Percentiles rank a stretch among this genome's conserved stretches.
These are phyloP conservation scores for Vitis labrusca DNA, from an alignment of 164 flowering plant genomes.

Conservation along the genomic window DNA sequence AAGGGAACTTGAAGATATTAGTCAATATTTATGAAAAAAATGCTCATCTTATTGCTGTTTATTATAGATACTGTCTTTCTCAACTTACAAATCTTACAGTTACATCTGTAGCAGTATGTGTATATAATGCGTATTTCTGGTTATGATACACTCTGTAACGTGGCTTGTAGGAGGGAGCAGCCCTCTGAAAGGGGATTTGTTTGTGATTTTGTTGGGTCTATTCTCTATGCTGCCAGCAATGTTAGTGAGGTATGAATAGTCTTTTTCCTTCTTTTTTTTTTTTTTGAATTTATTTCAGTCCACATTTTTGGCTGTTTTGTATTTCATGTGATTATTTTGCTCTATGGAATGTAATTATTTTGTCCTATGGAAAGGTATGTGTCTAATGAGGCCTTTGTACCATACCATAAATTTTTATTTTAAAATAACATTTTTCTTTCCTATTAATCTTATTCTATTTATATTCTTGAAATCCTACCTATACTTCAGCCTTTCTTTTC, in stretches of 20 bases:
- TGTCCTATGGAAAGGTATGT: background rate
- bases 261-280: background rate
- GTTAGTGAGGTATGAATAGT: slow-evolving; percentile 75
- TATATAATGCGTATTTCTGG: background rate
- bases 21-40: no score
- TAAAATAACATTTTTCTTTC: no score
- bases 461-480: no score
- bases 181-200: slow-evolving; percentile 82
- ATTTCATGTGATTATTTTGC: background rate
- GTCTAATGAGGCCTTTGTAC: no score
- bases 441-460: no score
- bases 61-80: background rate
- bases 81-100: background rate
- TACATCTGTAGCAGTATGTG: background rate
- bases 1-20: no score
- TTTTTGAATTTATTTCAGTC: no score
- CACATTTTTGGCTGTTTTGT: background rate
- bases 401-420: no score
- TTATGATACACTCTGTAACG: background rate
- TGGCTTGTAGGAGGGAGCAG: slow-evolving; percentile 63
- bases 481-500: no score
- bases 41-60: background rate
- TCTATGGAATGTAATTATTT: no score
- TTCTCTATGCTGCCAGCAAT: slow-evolving; percentile 84
- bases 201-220: slow-evolving; percentile 84